Evolutionary conservation across 495 filamentous ascomycete genomes (phyloP).

Genomic region (Daldinia caldariorum): DNA sequence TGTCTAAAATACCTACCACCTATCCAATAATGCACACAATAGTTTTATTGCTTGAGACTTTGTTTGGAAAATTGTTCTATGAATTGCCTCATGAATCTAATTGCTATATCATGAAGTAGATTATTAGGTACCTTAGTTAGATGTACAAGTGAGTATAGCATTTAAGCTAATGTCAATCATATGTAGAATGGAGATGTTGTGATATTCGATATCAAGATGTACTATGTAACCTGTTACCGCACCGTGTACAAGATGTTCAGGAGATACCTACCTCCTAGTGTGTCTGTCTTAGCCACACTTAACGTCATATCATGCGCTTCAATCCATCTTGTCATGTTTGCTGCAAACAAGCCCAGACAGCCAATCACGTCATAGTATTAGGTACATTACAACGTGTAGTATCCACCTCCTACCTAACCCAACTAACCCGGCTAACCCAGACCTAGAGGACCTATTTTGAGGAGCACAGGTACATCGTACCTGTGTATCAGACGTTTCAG

Average conservation of each 20-base stretch:
- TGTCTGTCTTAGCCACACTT: neutral
- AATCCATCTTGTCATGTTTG: neutral
- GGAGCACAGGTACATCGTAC: neutral
- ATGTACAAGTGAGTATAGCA: no score
- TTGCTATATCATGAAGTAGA: neutral
- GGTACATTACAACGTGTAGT: no score
- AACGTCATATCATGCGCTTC: conserved; percentile 9
- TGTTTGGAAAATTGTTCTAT: neutral
- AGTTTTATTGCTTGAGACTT: neutral
- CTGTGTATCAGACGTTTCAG: conserved; percentile 10
- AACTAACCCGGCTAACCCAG: no score
- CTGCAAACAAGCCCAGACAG: neutral
- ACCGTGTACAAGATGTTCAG: neutral
- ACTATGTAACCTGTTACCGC: no score
- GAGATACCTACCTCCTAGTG: no score
- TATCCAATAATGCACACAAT: conserved; percentile 5
- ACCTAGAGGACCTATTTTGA: no score
- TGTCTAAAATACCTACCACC: neutral
- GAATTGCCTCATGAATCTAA: neutral
- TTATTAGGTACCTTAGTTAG: neutral
- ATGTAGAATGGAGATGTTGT: neutral
- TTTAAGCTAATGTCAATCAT: neutral
- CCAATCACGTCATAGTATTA: conserved; percentile 3
- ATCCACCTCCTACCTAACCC: no score
- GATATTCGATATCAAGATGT: neutral